These are phyloP conservation scores for Myxozyma nipponensis DNA, from an alignment of 805 yeast species.

Conservation along the genomic window DNA sequence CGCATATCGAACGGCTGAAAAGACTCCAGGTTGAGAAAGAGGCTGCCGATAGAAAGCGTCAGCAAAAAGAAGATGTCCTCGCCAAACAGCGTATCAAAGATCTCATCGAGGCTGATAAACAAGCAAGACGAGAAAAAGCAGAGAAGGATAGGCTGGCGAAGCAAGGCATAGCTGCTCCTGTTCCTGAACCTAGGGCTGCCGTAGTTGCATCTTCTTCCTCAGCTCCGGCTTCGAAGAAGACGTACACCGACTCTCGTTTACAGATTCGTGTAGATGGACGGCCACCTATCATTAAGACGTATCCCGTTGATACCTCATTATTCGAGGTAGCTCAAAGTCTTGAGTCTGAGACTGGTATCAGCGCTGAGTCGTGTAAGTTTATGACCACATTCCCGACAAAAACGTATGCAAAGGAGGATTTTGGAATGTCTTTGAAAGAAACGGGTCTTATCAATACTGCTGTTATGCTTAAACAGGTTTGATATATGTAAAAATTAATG, in stretches of 20 bases:
- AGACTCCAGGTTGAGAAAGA: slow-evolving; percentile 34
- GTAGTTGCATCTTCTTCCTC: slow-evolving; percentile 24
- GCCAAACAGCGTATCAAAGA: slow-evolving; percentile 36
- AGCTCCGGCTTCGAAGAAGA: slow-evolving; percentile 19
- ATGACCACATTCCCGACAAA: slow-evolving; percentile 36
- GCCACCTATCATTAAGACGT: slow-evolving; percentile 32
- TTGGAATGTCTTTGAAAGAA: slow-evolving; percentile 32
- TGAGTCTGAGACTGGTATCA: slow-evolving; percentile 27
- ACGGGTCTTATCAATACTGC: slow-evolving; percentile 36
- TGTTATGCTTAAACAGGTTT: slow-evolving; percentile 27
- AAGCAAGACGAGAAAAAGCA: slow-evolving; percentile 31
- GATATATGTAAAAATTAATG: background rate
- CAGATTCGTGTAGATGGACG: slow-evolving; percentile 30
- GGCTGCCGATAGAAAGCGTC: slow-evolving; percentile 34
- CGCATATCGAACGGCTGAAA: slow-evolving; percentile 34
- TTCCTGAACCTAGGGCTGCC: slow-evolving; percentile 12
- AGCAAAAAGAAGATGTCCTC: slow-evolving; percentile 33
- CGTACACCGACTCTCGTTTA: slow-evolving; percentile 29
- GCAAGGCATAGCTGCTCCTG: slow-evolving; percentile 10
- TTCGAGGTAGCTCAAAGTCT: slow-evolving; percentile 33
- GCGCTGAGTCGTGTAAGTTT: slow-evolving; percentile 28
- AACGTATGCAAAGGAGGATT: slow-evolving; percentile 27
- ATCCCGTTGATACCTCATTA: slow-evolving; percentile 32
- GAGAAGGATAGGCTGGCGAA: slow-evolving; percentile 16
- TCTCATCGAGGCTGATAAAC: slow-evolving; percentile 38